Evolutionary conservation across 352 stramenopile genomes (phyloP).

Genomic region (Phytophthora melonis): DNA sequence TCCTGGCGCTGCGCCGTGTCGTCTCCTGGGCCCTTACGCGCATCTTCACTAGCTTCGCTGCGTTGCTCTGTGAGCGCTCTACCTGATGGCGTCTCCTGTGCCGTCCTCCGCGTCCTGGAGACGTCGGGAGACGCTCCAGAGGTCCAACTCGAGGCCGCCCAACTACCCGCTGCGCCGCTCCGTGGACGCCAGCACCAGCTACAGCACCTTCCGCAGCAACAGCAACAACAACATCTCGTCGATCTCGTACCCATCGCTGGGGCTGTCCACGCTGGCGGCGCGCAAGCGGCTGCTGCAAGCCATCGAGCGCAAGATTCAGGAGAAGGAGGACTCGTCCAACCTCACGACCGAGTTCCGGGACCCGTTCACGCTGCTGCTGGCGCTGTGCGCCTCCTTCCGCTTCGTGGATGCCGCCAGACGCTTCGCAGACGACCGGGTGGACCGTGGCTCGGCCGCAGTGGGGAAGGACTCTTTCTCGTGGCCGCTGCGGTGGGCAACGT

Average conservation of each 20-base stretch:
- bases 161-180: conserved; percentile 41
- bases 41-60: conserved; percentile 12
- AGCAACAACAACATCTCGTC: not conserved
- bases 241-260: conserved; percentile 41
- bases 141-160: conserved; percentile 11
- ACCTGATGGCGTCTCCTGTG: conserved; percentile 24
- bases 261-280: conserved; percentile 60
- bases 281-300: conserved; percentile 64
- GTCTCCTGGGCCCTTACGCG: not conserved
- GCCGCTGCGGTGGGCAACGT: conserved; percentile 67
- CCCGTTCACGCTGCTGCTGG: conserved; percentile 73
- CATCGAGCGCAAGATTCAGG: conserved; percentile 76
- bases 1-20: not conserved
- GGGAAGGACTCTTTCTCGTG: conserved; percentile 72
- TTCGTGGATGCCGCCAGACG: conserved; percentile 58
- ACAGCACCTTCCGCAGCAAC: conserved; percentile 38
- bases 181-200: conserved; percentile 24
- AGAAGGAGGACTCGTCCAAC: conserved; percentile 70
- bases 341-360: conserved; percentile 80
- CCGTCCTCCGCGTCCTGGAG: conserved; percentile 24
- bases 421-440: conserved; percentile 34
- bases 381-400: conserved; percentile 72
- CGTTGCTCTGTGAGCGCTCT: not conserved
- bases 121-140: conserved; percentile 29
- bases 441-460: conserved; percentile 41